Conservation (phyloP, 2,329 filamentous ascomycete species). For the Arachnopeziza araneosa region DNA sequence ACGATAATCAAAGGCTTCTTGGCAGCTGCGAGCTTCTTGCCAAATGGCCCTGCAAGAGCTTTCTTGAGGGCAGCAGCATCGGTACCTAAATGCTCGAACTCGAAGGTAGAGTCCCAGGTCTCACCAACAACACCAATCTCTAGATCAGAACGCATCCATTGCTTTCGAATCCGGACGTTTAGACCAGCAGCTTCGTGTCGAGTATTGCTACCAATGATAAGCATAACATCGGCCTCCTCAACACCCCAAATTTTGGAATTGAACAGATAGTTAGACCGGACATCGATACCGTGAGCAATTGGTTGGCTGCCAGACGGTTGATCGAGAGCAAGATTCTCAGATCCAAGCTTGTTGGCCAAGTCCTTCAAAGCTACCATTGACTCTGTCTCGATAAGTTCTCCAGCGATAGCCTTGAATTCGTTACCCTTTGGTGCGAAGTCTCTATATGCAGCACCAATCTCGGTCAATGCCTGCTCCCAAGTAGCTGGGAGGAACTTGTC, state of each 20-base stretch:
- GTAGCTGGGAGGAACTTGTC: constrained; percentile 88
- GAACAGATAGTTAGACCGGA: constrained; percentile 92
- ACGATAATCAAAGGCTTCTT: constrained; percentile 96
- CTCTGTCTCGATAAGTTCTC: constrained; percentile 87
- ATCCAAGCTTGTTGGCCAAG: constrained; percentile 90
- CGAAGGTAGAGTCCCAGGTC: constrained; percentile 88
- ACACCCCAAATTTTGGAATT: constrained; percentile 93
- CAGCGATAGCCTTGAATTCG: constrained; percentile 93
- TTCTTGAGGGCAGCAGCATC: constrained; percentile 78
- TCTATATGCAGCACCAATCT: constrained; percentile 77
- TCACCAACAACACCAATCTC: constrained; percentile 90
- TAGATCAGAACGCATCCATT: constrained; percentile 92
- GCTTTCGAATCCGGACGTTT: constrained; percentile 95
- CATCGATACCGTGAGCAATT: constrained; percentile 85
- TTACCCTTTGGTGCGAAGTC: constrained; percentile 78
- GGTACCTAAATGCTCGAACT: constrained; percentile 83
- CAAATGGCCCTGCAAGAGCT: constrained; percentile 79
- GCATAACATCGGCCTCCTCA: constrained; percentile 86
- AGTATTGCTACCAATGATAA: constrained; percentile 92
- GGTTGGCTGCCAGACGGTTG: constrained; percentile 79
- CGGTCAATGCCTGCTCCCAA: constrained; percentile 91
- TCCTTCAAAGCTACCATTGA: constrained; percentile 96
- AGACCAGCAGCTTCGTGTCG: constrained; percentile 91
- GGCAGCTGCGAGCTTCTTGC: constrained; percentile 82
- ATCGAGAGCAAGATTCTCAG: constrained; percentile 91